Evolutionary conservation across 768 basidiomycete species (phyloP), one percentile per base, ranked within the genome.

Genomic region (Tylopilus balloui): DNA sequence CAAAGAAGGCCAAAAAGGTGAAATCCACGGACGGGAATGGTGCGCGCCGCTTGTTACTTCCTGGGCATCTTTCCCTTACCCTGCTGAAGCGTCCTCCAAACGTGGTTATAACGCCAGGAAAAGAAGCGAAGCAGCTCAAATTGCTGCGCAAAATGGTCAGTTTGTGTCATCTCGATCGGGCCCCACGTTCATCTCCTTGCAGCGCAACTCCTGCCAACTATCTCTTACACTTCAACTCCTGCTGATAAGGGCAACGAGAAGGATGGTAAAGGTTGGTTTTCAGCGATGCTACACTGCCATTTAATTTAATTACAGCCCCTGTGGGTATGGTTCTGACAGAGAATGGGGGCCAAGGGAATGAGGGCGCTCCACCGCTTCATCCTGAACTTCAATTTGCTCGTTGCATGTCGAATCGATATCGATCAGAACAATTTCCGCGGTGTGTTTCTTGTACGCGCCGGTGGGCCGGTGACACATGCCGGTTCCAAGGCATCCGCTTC

Each of bases 381-480:
- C 80, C 83, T 4, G 88, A 91, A 60, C 71, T 85, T 21, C 88
- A 91, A 50, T 83, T 80, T 52, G 83, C 87, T 3, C 78, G 88
- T 6, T 91, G 88, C 70, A 91, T 91, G 88, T 88, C 88, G 0
- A 85, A 81, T 58, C 77, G 85, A 41, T 90, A 89, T 64, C 79
- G 78, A 53, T 69, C 73, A 37, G 86, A 88, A 55, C 73, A 77
- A 44, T 87, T 89, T 66, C 85, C 88, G 34, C 82, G 85, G 13
- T 91, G 88, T 59, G 84, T 90, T 29, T 84, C 87, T 3, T 91
- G 88, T 65, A 89, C 84, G 28, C 83, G 88, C 35, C 83, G 88
- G 20, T 90, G 88, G 88, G 87, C 87, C 1, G 88, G 88, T 34
- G 88, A 91, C 62, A 89, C 87, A 3, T 91, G 88, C 61, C 82